Evolutionary conservation across 495 filamentous ascomycete genomes (phyloP).

Genomic region (Sporormia fimetaria): DNA sequence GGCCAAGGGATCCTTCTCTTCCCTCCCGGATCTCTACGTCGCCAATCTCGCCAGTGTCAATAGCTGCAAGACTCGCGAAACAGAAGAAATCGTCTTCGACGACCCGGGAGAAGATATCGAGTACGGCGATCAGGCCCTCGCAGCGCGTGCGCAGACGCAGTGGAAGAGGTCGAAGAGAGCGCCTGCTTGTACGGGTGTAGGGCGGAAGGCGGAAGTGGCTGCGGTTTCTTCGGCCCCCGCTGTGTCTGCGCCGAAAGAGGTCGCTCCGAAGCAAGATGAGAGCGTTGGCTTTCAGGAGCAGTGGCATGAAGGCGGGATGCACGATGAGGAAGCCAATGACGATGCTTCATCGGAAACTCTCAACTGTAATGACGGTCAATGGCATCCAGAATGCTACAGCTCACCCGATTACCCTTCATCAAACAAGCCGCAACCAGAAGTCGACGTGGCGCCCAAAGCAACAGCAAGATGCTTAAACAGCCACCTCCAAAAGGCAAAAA

Average conservation of each 20-base stretch:
- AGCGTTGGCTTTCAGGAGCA: too few relatives aligned
- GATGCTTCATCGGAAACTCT: neutral
- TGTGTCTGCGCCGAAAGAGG: too few relatives aligned
- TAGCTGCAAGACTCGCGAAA: constrained; percentile 42
- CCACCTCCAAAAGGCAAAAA: too few relatives aligned
- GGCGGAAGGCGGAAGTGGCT: too few relatives aligned
- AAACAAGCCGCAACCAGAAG: neutral
- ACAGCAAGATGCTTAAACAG: too few relatives aligned
- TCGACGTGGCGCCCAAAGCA: neutral
- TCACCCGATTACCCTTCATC: neutral
- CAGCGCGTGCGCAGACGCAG: too few relatives aligned
- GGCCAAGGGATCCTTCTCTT: constrained; percentile 27
- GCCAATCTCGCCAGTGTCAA: constrained; percentile 44
- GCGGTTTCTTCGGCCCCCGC: too few relatives aligned
- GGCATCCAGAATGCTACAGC: constrained; percentile 10
- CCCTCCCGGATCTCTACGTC: constrained; percentile 45
- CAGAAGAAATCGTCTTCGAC: constrained; percentile 54
- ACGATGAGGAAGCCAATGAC: too few relatives aligned
- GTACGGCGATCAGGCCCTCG: constrained; percentile 24
- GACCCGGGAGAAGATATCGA: constrained; percentile 55
- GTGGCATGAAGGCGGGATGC: too few relatives aligned
- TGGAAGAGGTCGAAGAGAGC: constrained; percentile 6
- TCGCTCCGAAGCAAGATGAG: too few relatives aligned
- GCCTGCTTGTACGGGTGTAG: constrained; percentile 6
- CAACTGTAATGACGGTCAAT: constrained; percentile 4